Evolutionary conservation across 192 early-diverging fungal genomes (phyloP), one percentile per base, ranked within the genome.

Genomic region (Phycomyces nitens): DNA sequence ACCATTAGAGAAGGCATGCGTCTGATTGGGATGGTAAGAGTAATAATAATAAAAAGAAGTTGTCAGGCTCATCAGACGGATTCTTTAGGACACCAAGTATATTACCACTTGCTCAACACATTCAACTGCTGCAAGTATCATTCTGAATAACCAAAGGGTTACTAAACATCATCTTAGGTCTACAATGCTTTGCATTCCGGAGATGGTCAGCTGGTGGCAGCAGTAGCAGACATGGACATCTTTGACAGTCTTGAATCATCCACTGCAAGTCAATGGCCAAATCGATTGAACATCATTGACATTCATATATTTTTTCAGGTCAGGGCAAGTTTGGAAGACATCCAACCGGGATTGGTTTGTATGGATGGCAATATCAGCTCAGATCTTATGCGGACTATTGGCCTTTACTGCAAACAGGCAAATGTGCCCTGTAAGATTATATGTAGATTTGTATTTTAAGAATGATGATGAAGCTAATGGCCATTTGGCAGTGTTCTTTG

Each of bases 211-310:
- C 70, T 95, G 22, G 15, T 94, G 0, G 73, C 81, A 9, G 97
- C 92, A 2, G 89, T 97, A 0, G 95, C 94, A 14, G 97, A 99
- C 61, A 99, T 99, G 97, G 77, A 74, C 29, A 86, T 97, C 18
- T 91, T 93, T 70, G 80, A 75, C 14, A 57, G 72, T 16, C 53
- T 93, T 26, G 59, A 68, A 0, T 58, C 56, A 1, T 50, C 22
- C 26, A 73, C 71, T 57, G 82, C 83, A 69, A 24, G 39, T 8
- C 18, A 12, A 16, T 59, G 16, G 9, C 1, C 18, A 22, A 58
- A 57, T 39, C 65, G 22, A 44, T 62, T 7, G 15, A 38, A 0
- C 70, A 76, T 0, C 7, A 55, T 26, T 14, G 57, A 42, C n/a
- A 53, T 18, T 15, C 21, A 22, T 18, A 49, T 14, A 42, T 12